Evolutionary conservation across 495 filamentous ascomycete genomes (phyloP).

Genomic region (Astrothelium macrocarpum): DNA sequence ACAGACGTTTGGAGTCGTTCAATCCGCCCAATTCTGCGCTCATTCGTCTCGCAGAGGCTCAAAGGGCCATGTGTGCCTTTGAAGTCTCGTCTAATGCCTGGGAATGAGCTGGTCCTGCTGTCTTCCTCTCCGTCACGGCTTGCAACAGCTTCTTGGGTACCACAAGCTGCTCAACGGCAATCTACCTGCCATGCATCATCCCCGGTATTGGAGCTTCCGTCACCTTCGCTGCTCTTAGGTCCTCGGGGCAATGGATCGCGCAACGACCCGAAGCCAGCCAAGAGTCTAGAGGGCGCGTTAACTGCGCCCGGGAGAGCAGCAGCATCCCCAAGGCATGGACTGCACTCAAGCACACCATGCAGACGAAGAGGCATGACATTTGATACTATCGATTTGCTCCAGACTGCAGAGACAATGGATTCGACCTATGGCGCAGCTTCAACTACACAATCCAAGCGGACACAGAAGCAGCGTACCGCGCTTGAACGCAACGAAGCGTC

Average conservation of each 20-base stretch:
- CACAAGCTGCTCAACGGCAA: slow-evolving; percentile 16
- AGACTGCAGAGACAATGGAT: too few species aligned
- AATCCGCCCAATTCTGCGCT: neutral
- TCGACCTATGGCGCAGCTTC: too few species aligned
- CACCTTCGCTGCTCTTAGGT: slow-evolving; percentile 5
- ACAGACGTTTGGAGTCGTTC: too few species aligned
- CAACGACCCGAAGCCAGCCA: slow-evolving; percentile 14
- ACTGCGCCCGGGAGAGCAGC: slow-evolving; percentile 19
- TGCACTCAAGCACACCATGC: neutral
- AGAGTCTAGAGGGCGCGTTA: slow-evolving; percentile 14
- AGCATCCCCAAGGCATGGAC: neutral
- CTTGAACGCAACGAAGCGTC: too few species aligned
- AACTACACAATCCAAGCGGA: too few species aligned
- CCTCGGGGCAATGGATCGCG: slow-evolving; percentile 13
- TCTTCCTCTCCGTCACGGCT: slow-evolving; percentile 19
- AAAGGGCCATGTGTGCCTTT: neutral
- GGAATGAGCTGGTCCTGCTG: slow-evolving; percentile 20
- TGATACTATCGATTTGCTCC: neutral
- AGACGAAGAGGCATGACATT: neutral
- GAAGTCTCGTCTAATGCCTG: slow-evolving; percentile 1
- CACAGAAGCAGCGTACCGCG: too few species aligned
- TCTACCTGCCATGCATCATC: slow-evolving; percentile 6
- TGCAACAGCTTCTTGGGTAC: neutral
- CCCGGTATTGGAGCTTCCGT: slow-evolving; percentile 9
- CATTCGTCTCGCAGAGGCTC: neutral